Percentiles rank a stretch among this genome's conserved stretches.
These are phyloP conservation scores for Aspergillus sparsus DNA, from an alignment of 495 filamentous ascomycete species.

Conservation along the genomic window DNA sequence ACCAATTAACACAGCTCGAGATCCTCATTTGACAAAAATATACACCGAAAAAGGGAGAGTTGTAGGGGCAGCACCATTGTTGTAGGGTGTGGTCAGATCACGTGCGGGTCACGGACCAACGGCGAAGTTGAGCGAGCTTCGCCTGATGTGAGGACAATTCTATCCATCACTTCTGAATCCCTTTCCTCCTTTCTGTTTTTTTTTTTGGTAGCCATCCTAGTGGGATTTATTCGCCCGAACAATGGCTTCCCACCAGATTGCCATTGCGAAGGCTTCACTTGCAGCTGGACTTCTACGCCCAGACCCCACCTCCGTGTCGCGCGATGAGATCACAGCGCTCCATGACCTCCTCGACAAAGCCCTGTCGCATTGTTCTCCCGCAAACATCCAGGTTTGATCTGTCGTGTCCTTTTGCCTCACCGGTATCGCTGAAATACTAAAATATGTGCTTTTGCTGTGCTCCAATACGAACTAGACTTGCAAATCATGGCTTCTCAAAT, in stretches of 20 bases:
- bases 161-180: background rate
- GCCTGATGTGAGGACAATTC: background rate
- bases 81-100: background rate
- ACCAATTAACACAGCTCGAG: too few species aligned
- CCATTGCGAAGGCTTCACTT: slow-evolving; percentile 80
- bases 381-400: slow-evolving; percentile 94
- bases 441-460: slow-evolving; percentile 36
- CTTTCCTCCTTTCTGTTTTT: background rate
- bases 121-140: background rate
- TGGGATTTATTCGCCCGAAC: background rate
- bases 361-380: slow-evolving; percentile 71
- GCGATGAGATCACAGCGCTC: slow-evolving; percentile 72
- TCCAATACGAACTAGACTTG: slow-evolving; percentile 70
- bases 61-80: background rate
- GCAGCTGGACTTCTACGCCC: slow-evolving; percentile 72
- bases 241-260: slow-evolving; percentile 76
- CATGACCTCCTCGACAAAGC: slow-evolving; percentile 66
- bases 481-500: slow-evolving; percentile 79
- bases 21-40: too few species aligned
- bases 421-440: slow-evolving; percentile 53
- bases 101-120: background rate
- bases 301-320: slow-evolving; percentile 68
- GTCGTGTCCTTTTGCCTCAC: slow-evolving; percentile 33
- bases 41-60: background rate
- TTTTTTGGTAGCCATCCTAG: background rate